Conservation (phyloP, 2,329 filamentous ascomycete species). For the Phyllosticta citriasiana region DNA sequence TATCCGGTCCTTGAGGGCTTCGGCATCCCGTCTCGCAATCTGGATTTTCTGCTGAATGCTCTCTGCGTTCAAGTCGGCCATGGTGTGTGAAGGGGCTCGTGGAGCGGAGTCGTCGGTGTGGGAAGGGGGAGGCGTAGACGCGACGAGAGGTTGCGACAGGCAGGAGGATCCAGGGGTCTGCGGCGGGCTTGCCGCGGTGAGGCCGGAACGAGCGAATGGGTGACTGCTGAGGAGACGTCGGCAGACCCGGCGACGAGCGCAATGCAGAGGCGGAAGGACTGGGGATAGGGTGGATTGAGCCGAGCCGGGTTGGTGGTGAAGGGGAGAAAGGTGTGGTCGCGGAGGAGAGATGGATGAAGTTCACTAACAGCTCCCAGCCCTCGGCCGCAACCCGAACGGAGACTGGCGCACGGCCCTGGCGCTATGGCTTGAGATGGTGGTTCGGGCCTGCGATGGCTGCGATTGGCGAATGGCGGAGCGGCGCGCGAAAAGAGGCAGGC, state of each 20-base stretch:
- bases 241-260: slow-evolving; percentile 8
- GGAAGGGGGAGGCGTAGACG: slow-evolving; percentile 4
- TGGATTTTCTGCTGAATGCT: slow-evolving; percentile 61
- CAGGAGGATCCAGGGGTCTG: slow-evolving; percentile 10
- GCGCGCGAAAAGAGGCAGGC: neutral
- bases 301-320: neutral
- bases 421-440: neutral
- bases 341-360: neutral
- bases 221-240: slow-evolving; percentile 4
- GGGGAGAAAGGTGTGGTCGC: neutral
- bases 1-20: slow-evolving; percentile 95
- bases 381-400: neutral
- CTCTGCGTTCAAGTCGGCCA: slow-evolving; percentile 42
- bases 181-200: slow-evolving; percentile 5
- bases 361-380: neutral
- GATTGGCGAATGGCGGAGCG: neutral
- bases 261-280: slow-evolving; percentile 1
- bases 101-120: neutral
- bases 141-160: slow-evolving; percentile 9
- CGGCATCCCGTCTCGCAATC: slow-evolving; percentile 92
- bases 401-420: neutral
- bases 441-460: neutral
- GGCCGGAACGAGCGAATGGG: slow-evolving; percentile 9
- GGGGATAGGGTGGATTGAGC: neutral
- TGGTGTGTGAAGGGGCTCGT: slow-evolving; percentile 10